These are phyloP conservation scores for Aspergillus proliferans DNA, from an alignment of 2,329 filamentous ascomycete species.

Conservation along the genomic window DNA sequence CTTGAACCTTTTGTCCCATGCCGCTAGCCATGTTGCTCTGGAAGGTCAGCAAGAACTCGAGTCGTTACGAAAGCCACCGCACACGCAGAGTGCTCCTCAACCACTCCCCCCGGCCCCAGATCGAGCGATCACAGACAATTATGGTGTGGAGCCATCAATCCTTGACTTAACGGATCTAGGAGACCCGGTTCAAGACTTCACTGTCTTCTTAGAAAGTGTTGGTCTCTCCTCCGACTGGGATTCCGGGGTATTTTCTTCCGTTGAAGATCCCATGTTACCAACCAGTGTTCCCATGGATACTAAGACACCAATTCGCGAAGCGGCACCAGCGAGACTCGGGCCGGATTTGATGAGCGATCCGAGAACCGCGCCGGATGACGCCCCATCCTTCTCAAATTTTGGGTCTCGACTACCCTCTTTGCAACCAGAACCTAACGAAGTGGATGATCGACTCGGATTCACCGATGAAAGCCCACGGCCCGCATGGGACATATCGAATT, in stretches of 20 bases:
- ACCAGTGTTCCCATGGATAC: conserved; percentile 32
- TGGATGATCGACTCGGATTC: conserved; percentile 37
- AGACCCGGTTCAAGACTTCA: conserved; percentile 46
- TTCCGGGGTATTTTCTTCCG: conserved; percentile 40
- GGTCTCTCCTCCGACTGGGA: conserved; percentile 46
- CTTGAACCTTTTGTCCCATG: conserved; percentile 44
- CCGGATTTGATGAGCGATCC: conserved; percentile 35
- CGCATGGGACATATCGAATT: conserved; percentile 43
- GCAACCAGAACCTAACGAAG: conserved; percentile 41
- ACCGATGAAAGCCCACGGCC: conserved; percentile 39
- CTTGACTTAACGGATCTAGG: conserved; percentile 42
- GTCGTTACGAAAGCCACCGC: conserved; percentile 30
- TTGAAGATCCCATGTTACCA: conserved; percentile 35
- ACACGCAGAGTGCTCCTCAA: conserved; percentile 28
- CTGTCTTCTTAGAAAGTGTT: conserved; percentile 44
- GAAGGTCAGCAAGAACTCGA: conserved; percentile 41
- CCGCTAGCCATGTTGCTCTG: conserved; percentile 44
- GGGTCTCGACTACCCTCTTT: conserved; percentile 43
- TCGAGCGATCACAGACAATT: conserved; percentile 36
- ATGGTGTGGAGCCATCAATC: conserved; percentile 40
- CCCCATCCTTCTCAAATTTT: conserved; percentile 44
- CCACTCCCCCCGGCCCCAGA: conserved; percentile 30
- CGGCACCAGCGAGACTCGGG: conserved; percentile 28
- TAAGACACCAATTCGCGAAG: conserved; percentile 28
- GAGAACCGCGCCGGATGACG: conserved; percentile 33